Evolutionary conservation across 208 protist species (phyloP).

Genomic region (Crithidia thermophila): DNA sequence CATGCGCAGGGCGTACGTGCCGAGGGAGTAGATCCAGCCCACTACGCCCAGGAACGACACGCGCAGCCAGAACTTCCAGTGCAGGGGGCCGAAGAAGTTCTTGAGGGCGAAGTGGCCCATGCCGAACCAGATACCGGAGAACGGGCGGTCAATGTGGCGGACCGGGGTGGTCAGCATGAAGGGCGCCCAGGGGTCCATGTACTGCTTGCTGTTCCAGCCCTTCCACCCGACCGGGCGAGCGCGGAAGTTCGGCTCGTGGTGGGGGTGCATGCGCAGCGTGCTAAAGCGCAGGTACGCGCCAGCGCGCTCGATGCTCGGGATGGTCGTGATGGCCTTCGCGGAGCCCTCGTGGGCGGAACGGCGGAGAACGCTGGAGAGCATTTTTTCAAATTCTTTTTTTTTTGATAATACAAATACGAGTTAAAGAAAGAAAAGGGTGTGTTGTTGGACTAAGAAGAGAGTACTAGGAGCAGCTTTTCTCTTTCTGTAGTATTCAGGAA

Average conservation of each 20-base stretch:
- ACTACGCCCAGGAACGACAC: slow-evolving; percentile 56
- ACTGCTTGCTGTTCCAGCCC: slow-evolving; percentile 76
- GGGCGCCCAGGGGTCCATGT: slow-evolving; percentile 73
- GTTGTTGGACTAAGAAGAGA: too few relatives aligned
- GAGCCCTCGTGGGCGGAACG: slow-evolving; percentile 45
- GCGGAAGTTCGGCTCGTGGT: slow-evolving; percentile 80
- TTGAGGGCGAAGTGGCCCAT: slow-evolving; percentile 84
- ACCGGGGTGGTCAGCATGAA: slow-evolving; percentile 66
- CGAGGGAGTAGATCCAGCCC: slow-evolving; percentile 46
- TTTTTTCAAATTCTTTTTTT: slow-evolving; percentile 26
- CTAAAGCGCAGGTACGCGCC: slow-evolving; percentile 76
- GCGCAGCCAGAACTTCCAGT: slow-evolving; percentile 74
- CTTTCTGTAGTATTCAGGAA: background rate
- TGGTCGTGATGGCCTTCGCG: slow-evolving; percentile 45
- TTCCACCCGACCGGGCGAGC: slow-evolving; percentile 73
- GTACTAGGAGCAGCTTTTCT: too few relatives aligned
- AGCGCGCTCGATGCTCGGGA: slow-evolving; percentile 74
- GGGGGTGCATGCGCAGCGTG: slow-evolving; percentile 71
- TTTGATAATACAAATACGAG: too few relatives aligned
- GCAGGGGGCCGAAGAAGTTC: slow-evolving; percentile 75
- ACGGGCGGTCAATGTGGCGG: slow-evolving; percentile 69
- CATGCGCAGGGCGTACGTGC: slow-evolving; percentile 77
- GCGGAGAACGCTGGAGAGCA: slow-evolving; percentile 75
- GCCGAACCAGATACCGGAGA: slow-evolving; percentile 75
- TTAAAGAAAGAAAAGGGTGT: too few relatives aligned